These are phyloP conservation scores for Colletotrichum karsti DNA, from an alignment of 2,329 filamentous ascomycete species.

Conservation along the genomic window DNA sequence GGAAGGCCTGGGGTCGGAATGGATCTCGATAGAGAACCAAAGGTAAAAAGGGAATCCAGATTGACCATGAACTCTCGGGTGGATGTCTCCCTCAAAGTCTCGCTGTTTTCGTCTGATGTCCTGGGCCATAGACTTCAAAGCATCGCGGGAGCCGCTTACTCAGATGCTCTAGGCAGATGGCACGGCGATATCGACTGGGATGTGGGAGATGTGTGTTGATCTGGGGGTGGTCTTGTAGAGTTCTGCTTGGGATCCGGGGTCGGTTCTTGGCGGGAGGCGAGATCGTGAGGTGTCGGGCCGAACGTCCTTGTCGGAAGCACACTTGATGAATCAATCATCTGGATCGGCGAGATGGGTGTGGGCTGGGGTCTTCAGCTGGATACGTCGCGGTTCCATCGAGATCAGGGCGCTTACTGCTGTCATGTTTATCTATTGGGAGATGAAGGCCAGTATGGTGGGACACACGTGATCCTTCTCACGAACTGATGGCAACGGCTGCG, in stretches of 20 bases:
- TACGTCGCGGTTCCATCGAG: not conserved
- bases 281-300: too few species aligned
- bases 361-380: not conserved
- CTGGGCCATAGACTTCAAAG: not conserved
- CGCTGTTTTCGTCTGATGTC: constrained; percentile 1
- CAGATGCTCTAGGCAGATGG: not conserved
- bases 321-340: not conserved
- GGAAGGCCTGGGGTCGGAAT: not conserved
- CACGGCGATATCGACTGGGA: not conserved
- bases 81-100: not conserved
- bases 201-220: too few species aligned
- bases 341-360: not conserved
- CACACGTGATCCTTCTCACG: too few species aligned
- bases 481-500: too few species aligned
- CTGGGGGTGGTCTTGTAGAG: too few species aligned
- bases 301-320: not conserved
- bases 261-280: too few species aligned
- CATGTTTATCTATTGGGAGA: too few species aligned
- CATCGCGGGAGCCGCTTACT: not conserved
- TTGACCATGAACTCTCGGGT: not conserved
- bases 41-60: not conserved
- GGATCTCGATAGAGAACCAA: not conserved
- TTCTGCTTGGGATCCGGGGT: too few species aligned
- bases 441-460: not conserved
- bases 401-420: not conserved